Conservation (phyloP, 106 monocot genomes). For the Agapanthus africanus region DNA sequence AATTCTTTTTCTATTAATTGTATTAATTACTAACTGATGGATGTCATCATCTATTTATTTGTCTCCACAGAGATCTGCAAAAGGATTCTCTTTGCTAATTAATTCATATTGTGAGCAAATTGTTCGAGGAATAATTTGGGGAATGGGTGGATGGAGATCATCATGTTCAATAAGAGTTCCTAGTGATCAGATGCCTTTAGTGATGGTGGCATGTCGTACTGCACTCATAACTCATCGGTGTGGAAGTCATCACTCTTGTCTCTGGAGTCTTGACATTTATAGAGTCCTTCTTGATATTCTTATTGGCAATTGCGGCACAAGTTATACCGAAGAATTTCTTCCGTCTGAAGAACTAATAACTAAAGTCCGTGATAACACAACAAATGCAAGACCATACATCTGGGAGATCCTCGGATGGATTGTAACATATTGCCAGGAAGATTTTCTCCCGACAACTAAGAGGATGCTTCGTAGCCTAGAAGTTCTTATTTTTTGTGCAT, state of each 20-base stretch:
- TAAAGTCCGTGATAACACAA: conserved; percentile 26
- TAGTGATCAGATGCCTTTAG: conserved; percentile 42
- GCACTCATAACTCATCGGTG: conserved; percentile 46
- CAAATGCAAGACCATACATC: conserved; percentile 24
- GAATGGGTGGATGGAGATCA: conserved; percentile 40
- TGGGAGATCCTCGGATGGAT: conserved; percentile 84
- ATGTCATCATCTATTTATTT: background rate
- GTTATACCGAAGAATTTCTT: conserved; percentile 1
- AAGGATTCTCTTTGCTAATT: conserved; percentile 36
- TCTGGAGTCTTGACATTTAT: conserved; percentile 67
- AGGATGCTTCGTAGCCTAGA: conserved; percentile 34
- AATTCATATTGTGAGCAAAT: conserved; percentile 36
- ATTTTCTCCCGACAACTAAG: conserved; percentile 21
- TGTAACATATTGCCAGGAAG: conserved; percentile 35
- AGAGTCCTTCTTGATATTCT: conserved; percentile 51
- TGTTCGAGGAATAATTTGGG: conserved; percentile 48
- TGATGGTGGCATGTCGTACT: conserved; percentile 52
- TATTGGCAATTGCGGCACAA: conserved; percentile 25
- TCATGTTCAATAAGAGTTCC: conserved; percentile 25
- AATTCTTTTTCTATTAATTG: background rate
- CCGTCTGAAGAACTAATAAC: conserved; percentile 28
- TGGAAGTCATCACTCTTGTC: conserved; percentile 63
- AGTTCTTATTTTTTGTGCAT: conserved; percentile 68
- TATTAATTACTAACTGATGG: background rate
- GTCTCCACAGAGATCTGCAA: conserved; percentile 49